Percentiles rank a stretch among this genome's conserved stretches.
These are phyloP conservation scores for Acacia concinna DNA, from an alignment of 331 rosid genomes.

Conservation along the genomic window DNA sequence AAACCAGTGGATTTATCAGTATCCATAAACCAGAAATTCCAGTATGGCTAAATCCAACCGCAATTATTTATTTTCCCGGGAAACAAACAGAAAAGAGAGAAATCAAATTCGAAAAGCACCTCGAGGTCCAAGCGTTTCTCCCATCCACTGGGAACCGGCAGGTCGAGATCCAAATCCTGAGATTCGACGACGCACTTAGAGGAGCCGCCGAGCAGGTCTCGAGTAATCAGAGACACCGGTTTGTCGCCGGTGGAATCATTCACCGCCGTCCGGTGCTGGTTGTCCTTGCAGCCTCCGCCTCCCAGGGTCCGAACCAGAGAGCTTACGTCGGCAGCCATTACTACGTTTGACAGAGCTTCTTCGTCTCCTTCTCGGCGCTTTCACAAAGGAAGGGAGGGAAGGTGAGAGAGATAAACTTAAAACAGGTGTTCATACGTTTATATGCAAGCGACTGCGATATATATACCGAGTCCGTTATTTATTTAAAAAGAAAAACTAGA, in stretches of 20 bases:
- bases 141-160: constrained; percentile 92
- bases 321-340: constrained; percentile 92
- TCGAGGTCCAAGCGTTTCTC: constrained; percentile 89
- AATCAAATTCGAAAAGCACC: constrained; percentile 44
- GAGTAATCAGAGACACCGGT: constrained; percentile 75
- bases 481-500: neutral
- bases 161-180: constrained; percentile 94
- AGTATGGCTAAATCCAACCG: neutral
- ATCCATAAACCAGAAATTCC: neutral
- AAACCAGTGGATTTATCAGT: neutral
- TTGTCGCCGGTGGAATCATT: constrained; percentile 61
- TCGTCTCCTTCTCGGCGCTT: neutral
- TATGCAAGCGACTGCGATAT: neutral
- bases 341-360: constrained; percentile 1
- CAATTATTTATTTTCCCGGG: constrained; percentile 5
- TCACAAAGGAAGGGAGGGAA: constrained; percentile 29
- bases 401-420: neutral
- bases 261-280: constrained; percentile 64
- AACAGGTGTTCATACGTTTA: neutral
- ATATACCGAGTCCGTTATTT: neutral
- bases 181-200: constrained; percentile 54
- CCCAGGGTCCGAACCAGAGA: constrained; percentile 64
- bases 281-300: constrained; percentile 57
- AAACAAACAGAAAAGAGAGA: constrained; percentile 37
- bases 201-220: constrained; percentile 82